Evolutionary conservation across 1,139 yeast species (phyloP), one percentile per base, ranked within the genome.

Genomic region (Ogataea hybrid): DNA sequence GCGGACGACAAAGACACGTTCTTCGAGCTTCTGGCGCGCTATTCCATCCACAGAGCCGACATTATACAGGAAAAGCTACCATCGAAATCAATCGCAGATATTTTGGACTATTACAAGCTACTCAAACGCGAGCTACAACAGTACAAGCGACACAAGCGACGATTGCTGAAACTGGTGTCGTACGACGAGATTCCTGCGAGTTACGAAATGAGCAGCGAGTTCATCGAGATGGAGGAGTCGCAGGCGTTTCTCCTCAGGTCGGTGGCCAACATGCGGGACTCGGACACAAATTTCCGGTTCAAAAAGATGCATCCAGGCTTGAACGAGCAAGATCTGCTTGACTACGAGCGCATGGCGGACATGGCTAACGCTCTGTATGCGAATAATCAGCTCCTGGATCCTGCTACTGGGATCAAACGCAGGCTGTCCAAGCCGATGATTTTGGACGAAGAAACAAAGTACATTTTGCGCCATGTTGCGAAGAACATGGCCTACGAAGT

Each of bases 101-200:
- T 80, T 5, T 54, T 69, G 38, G 65, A 59, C 14, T 78, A 78
- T 54, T 77, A 77, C 52, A 55, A 67, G 14, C 43, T 69, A 14
- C 56, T 79, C 17, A 58, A 60, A 37, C 39, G 35, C 29, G 69
- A 58, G 32, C 58, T 64, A 32, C 44, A 47, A 12, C 42, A 47
- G 11, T 47, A 56, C 36, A 67, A 66, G 43, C 44, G 40, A 18
- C 48, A 41, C 21, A 46, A 46, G 27, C 54, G 51, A 18, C 43
- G 43, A 22, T 40, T 50, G 7, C 45, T 47, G 18, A 47, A 49
- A 8, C 50, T 67, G 32, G 53, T 71, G 11, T 55, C 59, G 7
- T 67, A 70, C 56, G 58, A 59, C 18, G 75, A 75, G 3, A 58
- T 79, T 21, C 85, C 85, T 1, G 63, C 68, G 2, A 75, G 81